Conservation (phyloP, 495 filamentous ascomycete genomes). For the Aspergillus egyptiacus region DNA sequence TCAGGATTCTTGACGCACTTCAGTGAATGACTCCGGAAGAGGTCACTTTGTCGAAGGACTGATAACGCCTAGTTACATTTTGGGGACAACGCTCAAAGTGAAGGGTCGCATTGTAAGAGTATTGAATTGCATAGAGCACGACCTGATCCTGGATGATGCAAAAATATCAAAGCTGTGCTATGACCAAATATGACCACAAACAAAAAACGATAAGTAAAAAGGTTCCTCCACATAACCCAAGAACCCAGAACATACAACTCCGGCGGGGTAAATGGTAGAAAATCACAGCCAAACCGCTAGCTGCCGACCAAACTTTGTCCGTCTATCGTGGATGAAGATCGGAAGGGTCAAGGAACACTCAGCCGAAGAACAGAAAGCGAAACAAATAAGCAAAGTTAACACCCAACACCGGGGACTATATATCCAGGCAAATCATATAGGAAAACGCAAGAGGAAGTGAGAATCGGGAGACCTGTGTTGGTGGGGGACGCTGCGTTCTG, state of each 20-base stretch:
- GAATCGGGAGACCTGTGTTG: too few relatives aligned
- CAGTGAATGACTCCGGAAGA: too few relatives aligned
- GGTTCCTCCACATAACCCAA: neutral
- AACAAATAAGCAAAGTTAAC: neutral
- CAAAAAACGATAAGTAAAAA: constrained; percentile 6
- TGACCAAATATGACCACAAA: neutral
- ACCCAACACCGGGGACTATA: neutral
- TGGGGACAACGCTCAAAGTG: too few relatives aligned
- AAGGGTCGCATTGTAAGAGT: too few relatives aligned
- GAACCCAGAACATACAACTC: neutral
- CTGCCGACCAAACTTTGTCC: neutral
- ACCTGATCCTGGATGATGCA: neutral
- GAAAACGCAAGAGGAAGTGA: neutral
- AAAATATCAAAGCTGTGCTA: neutral
- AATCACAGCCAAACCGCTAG: neutral
- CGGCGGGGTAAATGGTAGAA: neutral
- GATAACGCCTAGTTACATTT: too few relatives aligned
- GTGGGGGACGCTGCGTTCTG: too few relatives aligned
- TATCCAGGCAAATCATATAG: neutral
- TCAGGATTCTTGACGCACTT: too few relatives aligned
- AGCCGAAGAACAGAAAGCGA: neutral
- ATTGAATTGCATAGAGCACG: neutral
- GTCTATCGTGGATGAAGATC: neutral
- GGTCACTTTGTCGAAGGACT: too few relatives aligned
- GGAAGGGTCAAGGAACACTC: neutral